Evolutionary conservation across 2,329 filamentous ascomycete species (phyloP), one percentile per base, ranked within the genome.

Genomic region (Fusarium sulawesiense): DNA sequence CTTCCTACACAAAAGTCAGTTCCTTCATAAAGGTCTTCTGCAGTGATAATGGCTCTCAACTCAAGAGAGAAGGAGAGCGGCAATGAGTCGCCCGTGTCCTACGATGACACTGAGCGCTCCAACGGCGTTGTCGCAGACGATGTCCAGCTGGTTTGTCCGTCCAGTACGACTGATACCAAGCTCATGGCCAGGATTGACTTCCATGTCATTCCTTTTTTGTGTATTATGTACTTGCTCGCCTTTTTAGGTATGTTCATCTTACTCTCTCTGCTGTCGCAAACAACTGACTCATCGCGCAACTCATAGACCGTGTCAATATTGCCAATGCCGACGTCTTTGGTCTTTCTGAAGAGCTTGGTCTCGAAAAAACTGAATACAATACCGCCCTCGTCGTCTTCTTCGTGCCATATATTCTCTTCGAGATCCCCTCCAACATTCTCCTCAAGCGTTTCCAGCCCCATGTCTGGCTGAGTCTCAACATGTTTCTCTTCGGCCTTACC

Each of bases 341-440:
- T 42, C 82, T 95, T 16, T 83, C 83, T 27, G 75, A 84, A 13
- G 92, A 94, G 68, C 83, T 95, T 7, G 66, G 83, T 6, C 85
- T 94, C 29, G 78, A 85, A 25, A 82, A 82, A 45, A 80, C 81
- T 7, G 82, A 92, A 75, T 94, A 92, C 80, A 94, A 93, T 78
- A 92, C 89, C 16, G 90, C 90, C 2, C 83, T 94, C 65, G 91
- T 91, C 60, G 93, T 94, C 75, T 94, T 95, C 82, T 95, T 94
- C 79, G 87, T 94, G 2, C 92, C 92, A 2, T 95, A 94, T 77
- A 84, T 92, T 72, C 74, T 92, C 57, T 86, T 88, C 72, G 90
- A 93, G 81, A 92, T 94, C 59, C 91, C 90, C 0, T 91, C 89
- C 70, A 80, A 80, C 51, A 87, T 94, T 57, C 80, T 93, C 29